A percentile compares a stretch with the other conserved stretches of the same genome.
phyloP scores from a whole-genome alignment of 441 rosid species.

The Populus hybrid region DNA sequence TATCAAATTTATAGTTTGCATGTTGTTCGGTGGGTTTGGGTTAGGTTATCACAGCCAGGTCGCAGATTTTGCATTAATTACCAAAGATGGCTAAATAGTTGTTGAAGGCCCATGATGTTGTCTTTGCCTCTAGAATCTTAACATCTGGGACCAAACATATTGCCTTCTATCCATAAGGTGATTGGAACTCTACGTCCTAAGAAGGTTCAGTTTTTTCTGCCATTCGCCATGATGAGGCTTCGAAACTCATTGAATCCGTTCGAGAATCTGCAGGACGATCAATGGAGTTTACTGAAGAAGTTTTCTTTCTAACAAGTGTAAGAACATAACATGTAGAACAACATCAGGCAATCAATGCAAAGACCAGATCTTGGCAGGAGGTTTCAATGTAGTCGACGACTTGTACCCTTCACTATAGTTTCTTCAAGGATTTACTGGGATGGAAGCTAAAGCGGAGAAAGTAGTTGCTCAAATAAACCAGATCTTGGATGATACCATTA shows the following conservation, averaged over 20 bases:
- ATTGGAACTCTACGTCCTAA: constrained; percentile 22
- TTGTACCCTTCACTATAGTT: constrained; percentile 20
- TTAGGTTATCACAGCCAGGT: not conserved
- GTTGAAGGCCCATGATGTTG: constrained; percentile 20
- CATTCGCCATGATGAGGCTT: constrained; percentile 24
- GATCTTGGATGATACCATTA: constrained; percentile 17
- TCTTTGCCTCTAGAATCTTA: constrained; percentile 16
- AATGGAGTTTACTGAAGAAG: constrained; percentile 10
- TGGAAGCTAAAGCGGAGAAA: constrained; percentile 9
- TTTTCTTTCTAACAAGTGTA: constrained; percentile 11
- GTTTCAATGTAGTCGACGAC: constrained; percentile 21
- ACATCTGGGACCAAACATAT: constrained; percentile 17
- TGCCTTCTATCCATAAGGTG: constrained; percentile 21
- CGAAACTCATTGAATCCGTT: constrained; percentile 12
- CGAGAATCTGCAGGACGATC: not conserved
- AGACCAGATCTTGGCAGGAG: constrained; percentile 18
- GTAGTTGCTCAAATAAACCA: constrained; percentile 8
- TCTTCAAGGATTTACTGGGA: constrained; percentile 20
- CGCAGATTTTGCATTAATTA: not conserved
- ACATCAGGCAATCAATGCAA: constrained; percentile 22
- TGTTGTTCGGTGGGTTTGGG: not conserved
- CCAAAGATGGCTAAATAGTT: constrained; percentile 24
- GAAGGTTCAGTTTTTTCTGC: constrained; percentile 8
- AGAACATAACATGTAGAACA: constrained; percentile 7
- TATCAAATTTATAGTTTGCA: too few species aligned